phyloP scores from a whole-genome alignment of 768 basidiomycete genomes.

The Hygrocybe coccinea region DNA sequence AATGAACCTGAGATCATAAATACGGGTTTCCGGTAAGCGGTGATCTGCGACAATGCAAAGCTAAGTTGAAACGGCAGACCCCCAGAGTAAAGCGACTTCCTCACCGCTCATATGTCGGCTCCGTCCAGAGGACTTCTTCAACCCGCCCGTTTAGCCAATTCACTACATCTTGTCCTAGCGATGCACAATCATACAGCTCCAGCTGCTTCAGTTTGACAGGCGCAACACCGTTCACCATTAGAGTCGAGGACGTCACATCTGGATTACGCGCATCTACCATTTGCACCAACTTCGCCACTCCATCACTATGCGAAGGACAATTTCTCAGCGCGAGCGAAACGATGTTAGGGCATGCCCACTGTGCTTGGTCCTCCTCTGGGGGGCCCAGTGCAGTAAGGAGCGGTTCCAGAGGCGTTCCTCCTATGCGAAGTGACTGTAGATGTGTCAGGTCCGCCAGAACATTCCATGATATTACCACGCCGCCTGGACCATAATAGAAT shows the following conservation, averaged over 20 bases:
- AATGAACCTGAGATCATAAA: neutral
- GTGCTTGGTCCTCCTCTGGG: constrained; percentile 53
- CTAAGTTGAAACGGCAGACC: neutral
- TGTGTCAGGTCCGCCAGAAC: constrained; percentile 56
- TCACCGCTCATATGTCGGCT: constrained; percentile 50
- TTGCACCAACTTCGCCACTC: constrained; percentile 62
- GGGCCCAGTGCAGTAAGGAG: constrained; percentile 52
- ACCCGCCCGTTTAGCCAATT: constrained; percentile 62
- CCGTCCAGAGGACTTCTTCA: constrained; percentile 57
- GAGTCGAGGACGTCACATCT: constrained; percentile 16
- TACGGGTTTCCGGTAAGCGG: constrained; percentile 2
- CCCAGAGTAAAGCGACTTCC: constrained; percentile 3
- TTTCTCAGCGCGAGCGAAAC: constrained; percentile 55
- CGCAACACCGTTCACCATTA: constrained; percentile 42
- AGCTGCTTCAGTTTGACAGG: constrained; percentile 52
- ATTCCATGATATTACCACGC: constrained; percentile 61
- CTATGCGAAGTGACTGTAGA: constrained; percentile 57
- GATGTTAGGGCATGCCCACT: constrained; percentile 64
- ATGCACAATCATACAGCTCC: constrained; percentile 64
- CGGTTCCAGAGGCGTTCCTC: constrained; percentile 61
- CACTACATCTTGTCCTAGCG: constrained; percentile 63
- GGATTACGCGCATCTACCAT: constrained; percentile 73
- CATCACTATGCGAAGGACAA: constrained; percentile 62
- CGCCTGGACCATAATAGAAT: constrained; percentile 56
- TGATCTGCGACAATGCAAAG: neutral